phyloP scores from a whole-genome alignment of 192 early-diverging fungal genomes.

The Helicostylum pulchrum region DNA sequence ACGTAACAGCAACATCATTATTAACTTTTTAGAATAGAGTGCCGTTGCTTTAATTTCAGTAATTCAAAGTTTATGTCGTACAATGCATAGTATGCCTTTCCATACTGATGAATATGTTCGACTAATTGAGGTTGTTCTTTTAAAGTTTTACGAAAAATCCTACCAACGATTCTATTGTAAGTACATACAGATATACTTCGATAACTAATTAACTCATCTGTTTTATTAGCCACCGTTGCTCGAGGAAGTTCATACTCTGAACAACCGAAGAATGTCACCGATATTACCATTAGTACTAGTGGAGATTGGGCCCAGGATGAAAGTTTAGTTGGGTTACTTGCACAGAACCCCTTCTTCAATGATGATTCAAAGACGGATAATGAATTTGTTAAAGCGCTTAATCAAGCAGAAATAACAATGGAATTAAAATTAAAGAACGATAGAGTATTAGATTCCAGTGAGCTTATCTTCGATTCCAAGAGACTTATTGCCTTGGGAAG shows the following conservation, averaged over 20 bases:
- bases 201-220: not conserved
- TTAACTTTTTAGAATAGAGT: conserved; percentile 48
- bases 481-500: conserved; percentile 68
- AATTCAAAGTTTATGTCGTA: conserved; percentile 62
- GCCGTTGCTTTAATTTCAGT: conserved; percentile 55
- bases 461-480: conserved; percentile 84
- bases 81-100: conserved; percentile 61
- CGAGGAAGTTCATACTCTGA: conserved; percentile 6
- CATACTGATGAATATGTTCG: conserved; percentile 66
- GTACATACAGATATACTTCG: not conserved
- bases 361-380: conserved; percentile 32
- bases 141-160: conserved; percentile 71
- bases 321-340: conserved; percentile 35
- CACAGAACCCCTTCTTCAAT: conserved; percentile 41
- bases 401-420: conserved; percentile 57
- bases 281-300: conserved; percentile 38
- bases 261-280: conserved; percentile 17
- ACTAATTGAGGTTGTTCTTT: conserved; percentile 65
- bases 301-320: conserved; percentile 49
- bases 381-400: conserved; percentile 28
- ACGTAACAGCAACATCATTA: not conserved
- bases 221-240: conserved; percentile 15
- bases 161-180: conserved; percentile 50
- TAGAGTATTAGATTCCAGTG: conserved; percentile 68
- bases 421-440: conserved; percentile 80